These are phyloP conservation scores for Gnetum montanum DNA, from an alignment of 75 land plant species.

Conservation along the genomic window DNA sequence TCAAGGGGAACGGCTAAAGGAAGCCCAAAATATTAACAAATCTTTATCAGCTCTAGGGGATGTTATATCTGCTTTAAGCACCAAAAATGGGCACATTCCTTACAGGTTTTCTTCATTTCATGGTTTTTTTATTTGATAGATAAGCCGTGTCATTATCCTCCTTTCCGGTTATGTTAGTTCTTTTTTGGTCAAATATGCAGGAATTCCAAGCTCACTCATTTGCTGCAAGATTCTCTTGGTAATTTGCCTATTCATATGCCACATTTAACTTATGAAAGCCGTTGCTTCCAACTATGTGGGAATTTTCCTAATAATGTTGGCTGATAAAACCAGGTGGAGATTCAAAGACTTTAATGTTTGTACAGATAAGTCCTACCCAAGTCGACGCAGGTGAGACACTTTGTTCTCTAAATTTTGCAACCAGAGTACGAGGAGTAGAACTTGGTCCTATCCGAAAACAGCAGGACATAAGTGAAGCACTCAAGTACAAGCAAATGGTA, in stretches of 20 bases:
- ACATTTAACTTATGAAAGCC: no score
- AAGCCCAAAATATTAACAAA: constrained; percentile 81
- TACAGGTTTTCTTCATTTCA: constrained; percentile 39
- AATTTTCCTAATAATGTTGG: not conserved
- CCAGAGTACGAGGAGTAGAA: constrained; percentile 49
- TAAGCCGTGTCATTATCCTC: no score
- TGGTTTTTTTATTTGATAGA: no score
- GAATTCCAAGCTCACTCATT: constrained; percentile 12
- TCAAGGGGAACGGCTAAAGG: constrained; percentile 84
- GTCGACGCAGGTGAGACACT: constrained; percentile 45
- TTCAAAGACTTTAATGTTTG: constrained; percentile 59
- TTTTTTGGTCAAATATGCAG: constrained; percentile 2
- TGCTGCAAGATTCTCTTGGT: constrained; percentile 49
- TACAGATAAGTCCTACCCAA: constrained; percentile 51
- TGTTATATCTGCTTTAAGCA: constrained; percentile 77
- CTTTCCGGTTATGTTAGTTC: not conserved
- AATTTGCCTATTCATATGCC: not conserved
- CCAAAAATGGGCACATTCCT: constrained; percentile 78
- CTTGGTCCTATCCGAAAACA: constrained; percentile 43
- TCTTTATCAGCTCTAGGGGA: constrained; percentile 92
- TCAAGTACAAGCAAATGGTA: constrained; percentile 60
- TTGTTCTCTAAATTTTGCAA: constrained; percentile 52
- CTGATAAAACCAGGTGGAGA: constrained; percentile 59
- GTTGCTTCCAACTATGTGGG: no score
- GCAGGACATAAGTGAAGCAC: constrained; percentile 29